Evolutionary conservation across 73 alveolate genomes (phyloP).

Genomic region (Tetrahymena elliotti): DNA sequence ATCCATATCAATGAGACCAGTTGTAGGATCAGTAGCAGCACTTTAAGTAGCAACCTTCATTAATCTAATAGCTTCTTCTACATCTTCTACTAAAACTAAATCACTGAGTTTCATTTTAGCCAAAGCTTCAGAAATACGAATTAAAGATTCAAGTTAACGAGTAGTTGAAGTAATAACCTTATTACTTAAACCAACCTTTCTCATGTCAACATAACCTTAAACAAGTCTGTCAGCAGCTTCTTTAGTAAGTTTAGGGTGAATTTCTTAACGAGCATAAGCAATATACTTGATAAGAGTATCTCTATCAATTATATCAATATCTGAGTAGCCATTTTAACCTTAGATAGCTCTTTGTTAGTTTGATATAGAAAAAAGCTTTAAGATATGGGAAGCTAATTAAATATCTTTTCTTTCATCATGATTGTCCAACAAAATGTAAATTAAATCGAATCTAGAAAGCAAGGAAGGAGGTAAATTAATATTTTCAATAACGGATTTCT

Average conservation of each 20-base stretch:
- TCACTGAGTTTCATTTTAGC: constrained; percentile 30
- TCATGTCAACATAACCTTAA: constrained; percentile 74
- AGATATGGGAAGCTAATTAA: constrained; percentile 90
- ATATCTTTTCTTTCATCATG: constrained; percentile 84
- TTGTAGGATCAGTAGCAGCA: constrained; percentile 39
- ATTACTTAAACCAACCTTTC: constrained; percentile 68
- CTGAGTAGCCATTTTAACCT: constrained; percentile 36
- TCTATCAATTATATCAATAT: constrained; percentile 45
- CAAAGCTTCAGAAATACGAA: constrained; percentile 91
- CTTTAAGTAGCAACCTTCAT: constrained; percentile 33
- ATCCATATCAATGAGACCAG: constrained; percentile 46
- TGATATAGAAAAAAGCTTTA: constrained; percentile 60
- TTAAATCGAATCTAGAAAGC: constrained; percentile 95
- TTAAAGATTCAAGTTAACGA: constrained; percentile 89
- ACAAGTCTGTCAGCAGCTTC: constrained; percentile 65
- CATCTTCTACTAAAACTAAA: constrained; percentile 4
- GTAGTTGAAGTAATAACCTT: constrained; percentile 99
- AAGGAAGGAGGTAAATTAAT: constrained; percentile 94
- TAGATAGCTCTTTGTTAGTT: constrained; percentile 6
- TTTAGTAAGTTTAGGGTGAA: constrained; percentile 72
- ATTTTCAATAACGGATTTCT: constrained; percentile 95
- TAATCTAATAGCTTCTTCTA: constrained; percentile 23
- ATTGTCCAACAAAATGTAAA: constrained; percentile 93
- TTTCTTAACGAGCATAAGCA: constrained; percentile 66
- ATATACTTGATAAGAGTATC: constrained; percentile 70